Base-by-base conservation (phyloP, 371 early-diverging fungal species). In the Mortierella sp. region DNA sequence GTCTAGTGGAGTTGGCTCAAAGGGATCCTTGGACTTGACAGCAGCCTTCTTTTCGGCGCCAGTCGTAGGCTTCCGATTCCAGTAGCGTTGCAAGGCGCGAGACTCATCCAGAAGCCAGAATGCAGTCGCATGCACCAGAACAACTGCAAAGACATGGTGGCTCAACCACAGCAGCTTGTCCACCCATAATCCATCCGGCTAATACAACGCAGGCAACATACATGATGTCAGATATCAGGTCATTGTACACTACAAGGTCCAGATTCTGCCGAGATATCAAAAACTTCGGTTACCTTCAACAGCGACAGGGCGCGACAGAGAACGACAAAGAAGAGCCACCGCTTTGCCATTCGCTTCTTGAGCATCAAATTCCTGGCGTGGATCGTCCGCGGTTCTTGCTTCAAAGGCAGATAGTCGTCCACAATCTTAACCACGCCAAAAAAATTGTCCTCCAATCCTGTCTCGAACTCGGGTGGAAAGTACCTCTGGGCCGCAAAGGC, bases 341-440 rank as follows among this genome's bases (percentile, higher is more conserved):
- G 67, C n/a, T 29, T 72, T 6, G 78, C 82, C 74, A 74, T 64
- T 1, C 78, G 82, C 48, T 82, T 82, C 31, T 82, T 82, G 63
- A 82, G 67, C 72, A 77, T 74, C 55, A 82, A 31, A 16, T 82
- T 77, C 53, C 82, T 74, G 58, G 71, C 78, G 14, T 45, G 64
- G 34, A 77, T 82, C 10, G 72, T 82, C 2, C 74, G 74, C 4
- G 82, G 82, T 14, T 66, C 72, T 41, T 44, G 65, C 37, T 50
- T 67, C 13, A 50, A 68, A 3, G 79, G 83, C 29, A 79, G 26
- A 24, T 83, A 78, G 37, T 83, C 83, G 44, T 83, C 84, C 16
- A 76, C 84, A 70, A 83, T 83, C 73, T 83, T 83, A 71, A 83
- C 84, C 55, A 76, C 76, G 9, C 84, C 84, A 24, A 75, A 76